Conservation (phyloP, 148 eudicot species). For the Gaultheria prostrata region DNA sequence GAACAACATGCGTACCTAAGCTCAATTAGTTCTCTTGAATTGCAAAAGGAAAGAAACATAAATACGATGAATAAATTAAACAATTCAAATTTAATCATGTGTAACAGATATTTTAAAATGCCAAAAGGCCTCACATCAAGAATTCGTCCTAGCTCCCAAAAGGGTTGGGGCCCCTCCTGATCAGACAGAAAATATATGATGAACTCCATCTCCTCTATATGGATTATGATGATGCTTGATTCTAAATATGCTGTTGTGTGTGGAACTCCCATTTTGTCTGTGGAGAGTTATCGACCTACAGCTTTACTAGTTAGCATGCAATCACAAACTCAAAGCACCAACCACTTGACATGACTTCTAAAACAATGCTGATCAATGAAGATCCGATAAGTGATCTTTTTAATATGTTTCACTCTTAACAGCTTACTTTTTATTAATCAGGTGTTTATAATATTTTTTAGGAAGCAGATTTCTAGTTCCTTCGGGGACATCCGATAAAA, state of each 20-base stretch:
- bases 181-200: background rate
- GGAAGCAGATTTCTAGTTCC: background rate
- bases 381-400: background rate
- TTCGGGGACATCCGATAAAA: too few species aligned
- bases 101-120: background rate
- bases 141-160: background rate
- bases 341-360: background rate
- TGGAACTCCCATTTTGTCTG: background rate
- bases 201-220: background rate
- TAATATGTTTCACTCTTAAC: background rate
- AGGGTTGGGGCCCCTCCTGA: background rate
- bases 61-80: too few species aligned
- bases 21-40: background rate
- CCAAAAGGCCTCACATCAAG: background rate
- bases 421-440: background rate
- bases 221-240: background rate
- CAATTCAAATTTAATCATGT: background rate
- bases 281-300: background rate
- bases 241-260: background rate
- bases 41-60: background rate
- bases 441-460: background rate
- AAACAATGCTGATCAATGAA: background rate
- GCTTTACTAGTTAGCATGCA: background rate
- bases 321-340: background rate
- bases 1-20: background rate